phyloP scores from a whole-genome alignment of 2,329 filamentous ascomycete genomes.

The Xylaria sp. region DNA sequence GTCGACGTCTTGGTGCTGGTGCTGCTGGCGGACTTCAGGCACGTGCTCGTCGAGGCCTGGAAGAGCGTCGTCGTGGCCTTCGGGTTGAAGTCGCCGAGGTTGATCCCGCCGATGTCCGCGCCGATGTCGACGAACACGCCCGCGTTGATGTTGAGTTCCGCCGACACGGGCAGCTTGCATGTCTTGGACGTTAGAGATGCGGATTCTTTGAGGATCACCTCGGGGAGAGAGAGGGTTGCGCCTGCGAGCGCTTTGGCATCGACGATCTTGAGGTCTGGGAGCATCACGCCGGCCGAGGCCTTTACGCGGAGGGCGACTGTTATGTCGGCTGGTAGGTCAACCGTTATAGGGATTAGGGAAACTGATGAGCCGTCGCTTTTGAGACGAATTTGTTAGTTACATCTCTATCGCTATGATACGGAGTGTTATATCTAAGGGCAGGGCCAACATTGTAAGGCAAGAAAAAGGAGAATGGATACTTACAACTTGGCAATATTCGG shows the following conservation, averaged over 20 bases:
- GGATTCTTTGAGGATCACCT: constrained; percentile 37
- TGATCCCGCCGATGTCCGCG: constrained; percentile 41
- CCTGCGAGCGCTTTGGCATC: constrained; percentile 44
- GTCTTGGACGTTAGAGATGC: constrained; percentile 29
- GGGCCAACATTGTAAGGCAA: neutral
- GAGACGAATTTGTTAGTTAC: constrained; percentile 20
- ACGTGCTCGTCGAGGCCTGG: constrained; percentile 43
- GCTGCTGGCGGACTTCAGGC: constrained; percentile 33
- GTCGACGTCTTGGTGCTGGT: constrained; percentile 10
- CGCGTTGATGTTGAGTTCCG: constrained; percentile 49
- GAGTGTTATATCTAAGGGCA: neutral
- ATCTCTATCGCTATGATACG: neutral
- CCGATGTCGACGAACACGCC: constrained; percentile 47
- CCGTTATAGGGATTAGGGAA: constrained; percentile 43
- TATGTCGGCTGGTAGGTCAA: constrained; percentile 40
- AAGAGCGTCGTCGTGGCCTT: constrained; percentile 46
- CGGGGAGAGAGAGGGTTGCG: constrained; percentile 45
- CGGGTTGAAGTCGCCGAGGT: constrained; percentile 43
- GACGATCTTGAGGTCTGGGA: constrained; percentile 39
- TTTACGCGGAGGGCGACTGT: constrained; percentile 43
- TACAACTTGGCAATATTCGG: constrained; percentile 44
- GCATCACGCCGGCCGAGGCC: constrained; percentile 44
- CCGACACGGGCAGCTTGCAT: constrained; percentile 40
- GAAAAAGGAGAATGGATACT: constrained; percentile 21
- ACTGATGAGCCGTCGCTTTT: constrained; percentile 41